Evolutionary conservation across 176 grass and related monocot genomes (phyloP).

Genomic region (Aegilops umbellulata): DNA sequence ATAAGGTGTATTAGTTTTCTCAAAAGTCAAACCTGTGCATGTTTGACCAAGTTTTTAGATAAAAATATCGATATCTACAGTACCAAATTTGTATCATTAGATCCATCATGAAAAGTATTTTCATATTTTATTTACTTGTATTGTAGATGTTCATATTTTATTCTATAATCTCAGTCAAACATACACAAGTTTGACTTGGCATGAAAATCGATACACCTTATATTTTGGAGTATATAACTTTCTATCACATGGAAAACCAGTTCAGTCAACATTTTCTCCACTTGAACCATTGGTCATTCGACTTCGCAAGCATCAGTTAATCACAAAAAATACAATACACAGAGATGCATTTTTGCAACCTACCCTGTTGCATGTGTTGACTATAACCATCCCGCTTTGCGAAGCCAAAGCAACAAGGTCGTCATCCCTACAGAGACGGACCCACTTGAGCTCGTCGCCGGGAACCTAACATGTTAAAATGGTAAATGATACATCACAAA

Average conservation of each 20-base stretch:
- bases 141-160: too few relatives aligned
- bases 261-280: neutral
- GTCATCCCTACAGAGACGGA: constrained; percentile 67
- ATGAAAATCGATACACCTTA: too few relatives aligned
- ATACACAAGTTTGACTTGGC: too few relatives aligned
- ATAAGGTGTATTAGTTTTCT: too few relatives aligned
- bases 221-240: constrained; percentile 3
- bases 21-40: too few relatives aligned
- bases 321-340: constrained; percentile 19
- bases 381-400: constrained; percentile 85
- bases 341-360: constrained; percentile 10
- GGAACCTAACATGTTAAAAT: constrained; percentile 53
- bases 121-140: too few relatives aligned
- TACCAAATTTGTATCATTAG: too few relatives aligned
- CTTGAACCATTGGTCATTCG: neutral
- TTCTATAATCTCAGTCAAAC: too few relatives aligned
- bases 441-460: constrained; percentile 90
- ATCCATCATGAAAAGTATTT: too few relatives aligned
- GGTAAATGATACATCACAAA: constrained; percentile 4
- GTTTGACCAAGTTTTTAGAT: too few relatives aligned
- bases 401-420: constrained; percentile 93
- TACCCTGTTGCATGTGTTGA: constrained; percentile 90
- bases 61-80: too few relatives aligned
- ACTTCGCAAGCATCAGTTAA: constrained; percentile 24
- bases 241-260: neutral